Percentiles rank a stretch among this genome's conserved stretches.
Conservation (phyloP, 306 rosid species). For the Prosopis cineraria region DNA sequence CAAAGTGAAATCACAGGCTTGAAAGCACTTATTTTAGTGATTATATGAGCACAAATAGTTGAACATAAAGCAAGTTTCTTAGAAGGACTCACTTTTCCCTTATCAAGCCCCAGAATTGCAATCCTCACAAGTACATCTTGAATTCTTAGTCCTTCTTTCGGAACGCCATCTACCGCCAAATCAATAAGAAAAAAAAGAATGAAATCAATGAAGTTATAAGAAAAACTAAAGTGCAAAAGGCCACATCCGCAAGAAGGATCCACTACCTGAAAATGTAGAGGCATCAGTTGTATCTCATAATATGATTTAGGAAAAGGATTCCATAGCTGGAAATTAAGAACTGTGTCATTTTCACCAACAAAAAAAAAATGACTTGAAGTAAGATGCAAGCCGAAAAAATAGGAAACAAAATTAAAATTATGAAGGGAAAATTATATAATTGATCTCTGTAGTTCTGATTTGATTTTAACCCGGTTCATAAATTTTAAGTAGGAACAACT, state of each 20-base stretch:
- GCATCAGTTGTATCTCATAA: constrained; percentile 78
- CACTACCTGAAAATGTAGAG: constrained; percentile 76
- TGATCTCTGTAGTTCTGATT: too few species aligned
- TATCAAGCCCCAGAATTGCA: constrained; percentile 70
- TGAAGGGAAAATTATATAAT: too few species aligned
- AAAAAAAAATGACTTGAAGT: constrained; percentile 23
- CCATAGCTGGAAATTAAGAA: constrained; percentile 63
- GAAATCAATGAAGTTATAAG: constrained; percentile 17
- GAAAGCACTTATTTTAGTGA: not conserved
- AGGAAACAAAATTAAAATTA: constrained; percentile 16
- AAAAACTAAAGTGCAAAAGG: constrained; percentile 15
- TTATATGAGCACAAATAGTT: constrained; percentile 10
- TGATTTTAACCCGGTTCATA: too few species aligned
- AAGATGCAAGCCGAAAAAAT: not conserved
- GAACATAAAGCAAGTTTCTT: not conserved
- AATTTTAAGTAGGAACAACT: too few species aligned
- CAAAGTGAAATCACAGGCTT: not conserved
- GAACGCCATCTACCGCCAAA: constrained; percentile 84
- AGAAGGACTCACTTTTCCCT: constrained; percentile 68
- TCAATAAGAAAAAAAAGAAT: constrained; percentile 26
- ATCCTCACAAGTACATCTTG: constrained; percentile 91
- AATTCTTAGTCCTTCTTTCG: constrained; percentile 94
- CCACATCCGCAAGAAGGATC: constrained; percentile 34
- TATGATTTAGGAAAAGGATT: constrained; percentile 80
- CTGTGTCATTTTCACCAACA: constrained; percentile 36